Conservation (phyloP, 2,329 filamentous ascomycete species). For the Clonostachys chloroleuca region DNA sequence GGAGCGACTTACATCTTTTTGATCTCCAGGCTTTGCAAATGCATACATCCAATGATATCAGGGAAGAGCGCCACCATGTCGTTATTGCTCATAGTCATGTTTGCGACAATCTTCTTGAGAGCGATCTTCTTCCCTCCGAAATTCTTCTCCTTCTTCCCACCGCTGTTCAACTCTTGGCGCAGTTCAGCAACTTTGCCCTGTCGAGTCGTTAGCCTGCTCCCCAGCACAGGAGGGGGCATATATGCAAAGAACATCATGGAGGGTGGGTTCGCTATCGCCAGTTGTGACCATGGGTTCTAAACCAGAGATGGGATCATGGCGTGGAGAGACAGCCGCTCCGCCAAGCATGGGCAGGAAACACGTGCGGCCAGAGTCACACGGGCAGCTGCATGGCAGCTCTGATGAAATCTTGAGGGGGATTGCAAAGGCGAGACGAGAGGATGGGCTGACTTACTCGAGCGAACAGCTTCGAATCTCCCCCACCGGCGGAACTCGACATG, state of each 20-base stretch:
- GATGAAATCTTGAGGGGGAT: no score
- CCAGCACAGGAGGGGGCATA: constrained; percentile 32
- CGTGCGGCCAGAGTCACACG: no score
- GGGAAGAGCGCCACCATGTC: constrained; percentile 98
- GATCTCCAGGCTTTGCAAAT: constrained; percentile 89
- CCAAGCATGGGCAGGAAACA: no score
- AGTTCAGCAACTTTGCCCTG: constrained; percentile 99
- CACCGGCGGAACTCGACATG: constrained; percentile 54
- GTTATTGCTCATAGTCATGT: constrained; percentile 99
- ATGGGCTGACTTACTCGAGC: constrained; percentile 67
- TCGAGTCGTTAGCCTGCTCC: constrained; percentile 49
- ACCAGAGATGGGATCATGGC: no score
- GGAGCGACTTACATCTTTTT: constrained; percentile 86
- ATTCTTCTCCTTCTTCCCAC: constrained; percentile 98
- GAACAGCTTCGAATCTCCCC: constrained; percentile 98
- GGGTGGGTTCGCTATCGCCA: background rate
- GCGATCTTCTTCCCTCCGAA: constrained; percentile 93
- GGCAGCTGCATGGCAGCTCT: no score
- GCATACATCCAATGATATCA: constrained; percentile 94
- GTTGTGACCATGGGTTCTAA: no score
- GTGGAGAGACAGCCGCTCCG: no score
- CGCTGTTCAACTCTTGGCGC: constrained; percentile 87
- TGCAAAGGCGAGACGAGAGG: background rate
- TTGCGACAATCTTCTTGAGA: constrained; percentile 98
- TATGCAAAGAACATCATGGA: constrained; percentile 48